A percentile compares a stretch with the other conserved stretches of the same genome.
Evolutionary conservation across 2,329 filamentous ascomycete genomes (phyloP).

Genomic region (Ascochyta pisi): DNA sequence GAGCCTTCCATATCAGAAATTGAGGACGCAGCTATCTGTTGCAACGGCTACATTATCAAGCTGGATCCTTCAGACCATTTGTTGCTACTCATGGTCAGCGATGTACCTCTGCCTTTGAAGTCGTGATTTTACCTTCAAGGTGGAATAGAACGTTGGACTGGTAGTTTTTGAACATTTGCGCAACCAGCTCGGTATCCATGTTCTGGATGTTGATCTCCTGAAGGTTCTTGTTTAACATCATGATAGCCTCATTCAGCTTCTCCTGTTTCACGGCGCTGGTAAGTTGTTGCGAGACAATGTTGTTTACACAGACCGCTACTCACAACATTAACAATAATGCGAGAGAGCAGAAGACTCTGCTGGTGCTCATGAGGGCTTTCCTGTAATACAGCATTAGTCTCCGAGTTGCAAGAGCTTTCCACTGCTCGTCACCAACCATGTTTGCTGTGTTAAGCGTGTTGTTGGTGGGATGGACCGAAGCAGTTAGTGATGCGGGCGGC

Average conservation of each 20-base stretch:
- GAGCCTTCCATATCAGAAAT: background rate
- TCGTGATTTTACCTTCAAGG: slow-evolving; percentile 74
- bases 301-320: slow-evolving; percentile 47
- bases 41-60: slow-evolving; percentile 53
- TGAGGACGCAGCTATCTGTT: background rate
- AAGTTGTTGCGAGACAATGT: background rate
- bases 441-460: slow-evolving; percentile 27
- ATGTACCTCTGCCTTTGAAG: background rate
- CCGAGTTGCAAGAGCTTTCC: background rate
- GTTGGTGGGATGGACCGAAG: slow-evolving; percentile 37
- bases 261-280: slow-evolving; percentile 66
- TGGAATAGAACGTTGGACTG: slow-evolving; percentile 98
- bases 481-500: slow-evolving; percentile 31
- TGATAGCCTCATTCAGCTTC: slow-evolving; percentile 93
- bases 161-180: slow-evolving; percentile 99
- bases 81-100: slow-evolving; percentile 64
- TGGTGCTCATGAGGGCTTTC: slow-evolving; percentile 98
- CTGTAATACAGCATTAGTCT: slow-evolving; percentile 49
- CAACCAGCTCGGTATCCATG: slow-evolving; percentile 97
- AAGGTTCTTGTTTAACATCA: slow-evolving; percentile 90
- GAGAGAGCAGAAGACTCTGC: slow-evolving; percentile 89
- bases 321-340: slow-evolving; percentile 98
- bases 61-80: slow-evolving; percentile 80
- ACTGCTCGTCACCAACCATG: slow-evolving; percentile 37
- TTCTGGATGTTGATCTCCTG: slow-evolving; percentile 98